phyloP scores from a whole-genome alignment of 2,329 filamentous ascomycete genomes.

The Sporothrix euskadiensis region DNA sequence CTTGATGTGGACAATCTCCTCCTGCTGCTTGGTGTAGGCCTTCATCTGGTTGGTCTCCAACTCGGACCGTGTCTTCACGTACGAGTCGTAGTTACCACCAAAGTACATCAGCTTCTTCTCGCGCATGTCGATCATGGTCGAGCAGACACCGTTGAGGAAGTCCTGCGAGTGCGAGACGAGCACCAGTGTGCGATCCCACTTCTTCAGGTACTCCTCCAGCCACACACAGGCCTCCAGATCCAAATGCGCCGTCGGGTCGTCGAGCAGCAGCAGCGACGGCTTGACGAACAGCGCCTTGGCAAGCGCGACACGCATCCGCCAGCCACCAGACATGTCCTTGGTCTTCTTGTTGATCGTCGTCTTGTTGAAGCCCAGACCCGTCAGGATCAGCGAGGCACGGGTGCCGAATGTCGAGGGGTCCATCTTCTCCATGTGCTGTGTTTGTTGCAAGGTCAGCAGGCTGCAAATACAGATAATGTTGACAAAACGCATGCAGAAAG shows the following conservation, averaged over 20 bases:
- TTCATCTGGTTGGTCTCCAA: constrained; percentile 99
- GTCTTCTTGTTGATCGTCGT: constrained; percentile 97
- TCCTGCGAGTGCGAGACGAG: constrained; percentile 98
- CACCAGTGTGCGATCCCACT: constrained; percentile 96
- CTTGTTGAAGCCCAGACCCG: constrained; percentile 99
- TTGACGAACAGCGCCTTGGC: constrained; percentile 98
- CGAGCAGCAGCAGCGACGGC: constrained; percentile 90
- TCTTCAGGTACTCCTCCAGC: constrained; percentile 99
- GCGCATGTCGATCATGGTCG: constrained; percentile 98
- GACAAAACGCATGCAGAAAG: neutral
- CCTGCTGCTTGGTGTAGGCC: constrained; percentile 98
- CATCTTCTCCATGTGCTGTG: constrained; percentile 97
- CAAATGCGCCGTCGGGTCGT: constrained; percentile 98
- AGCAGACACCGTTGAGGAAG: constrained; percentile 98
- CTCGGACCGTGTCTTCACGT: constrained; percentile 90
- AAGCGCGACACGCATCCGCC: constrained; percentile 98
- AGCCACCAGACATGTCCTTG: constrained; percentile 99
- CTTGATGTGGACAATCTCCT: constrained; percentile 99
- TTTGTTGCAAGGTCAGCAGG: neutral
- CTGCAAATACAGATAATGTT: neutral
- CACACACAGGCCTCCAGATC: constrained; percentile 99
- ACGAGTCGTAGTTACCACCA: constrained; percentile 99
- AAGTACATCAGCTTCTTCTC: constrained; percentile 89
- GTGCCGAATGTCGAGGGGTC: constrained; percentile 96
- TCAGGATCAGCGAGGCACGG: constrained; percentile 92